Conservation (phyloP, 768 basidiomycete species). For the Cyathus striatus region DNA sequence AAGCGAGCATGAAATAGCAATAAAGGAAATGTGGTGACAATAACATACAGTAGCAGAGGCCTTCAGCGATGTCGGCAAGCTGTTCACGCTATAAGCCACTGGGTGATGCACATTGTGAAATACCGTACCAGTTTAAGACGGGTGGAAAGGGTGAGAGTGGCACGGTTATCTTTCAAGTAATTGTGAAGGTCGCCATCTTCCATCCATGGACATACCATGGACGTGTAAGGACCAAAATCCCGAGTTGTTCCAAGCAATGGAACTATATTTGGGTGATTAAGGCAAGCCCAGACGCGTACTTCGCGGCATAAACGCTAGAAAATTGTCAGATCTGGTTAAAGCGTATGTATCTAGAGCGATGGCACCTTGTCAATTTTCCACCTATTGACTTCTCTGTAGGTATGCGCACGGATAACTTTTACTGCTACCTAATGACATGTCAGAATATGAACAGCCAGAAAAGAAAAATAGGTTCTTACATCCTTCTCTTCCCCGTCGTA, state of each 20-base stretch:
- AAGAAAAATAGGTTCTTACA: not conserved
- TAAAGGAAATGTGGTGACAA: no score
- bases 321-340: not conserved
- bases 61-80: not conserved
- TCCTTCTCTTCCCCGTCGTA: not conserved
- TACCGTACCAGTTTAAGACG: not conserved
- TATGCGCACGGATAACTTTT: constrained; percentile 11
- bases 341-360: not conserved
- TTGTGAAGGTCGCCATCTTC: constrained; percentile 8
- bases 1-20: not conserved
- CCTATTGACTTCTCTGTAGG: constrained; percentile 5
- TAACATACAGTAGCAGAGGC: not conserved
- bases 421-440: constrained; percentile 6
- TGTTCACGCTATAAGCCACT: not conserved
- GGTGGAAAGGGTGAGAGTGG: not conserved
- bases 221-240: constrained; percentile 6
- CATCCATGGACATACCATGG: constrained; percentile 12
- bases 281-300: constrained; percentile 5
- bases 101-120: not conserved
- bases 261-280: constrained; percentile 7
- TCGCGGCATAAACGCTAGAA: not conserved
- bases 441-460: not conserved
- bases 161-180: constrained; percentile 2
- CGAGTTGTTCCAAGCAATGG: constrained; percentile 5
- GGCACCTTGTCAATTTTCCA: constrained; percentile 10